These are phyloP conservation scores for Plasmopara halstedii DNA, from an alignment of 352 stramenopile genomes.

Conservation along the genomic window DNA sequence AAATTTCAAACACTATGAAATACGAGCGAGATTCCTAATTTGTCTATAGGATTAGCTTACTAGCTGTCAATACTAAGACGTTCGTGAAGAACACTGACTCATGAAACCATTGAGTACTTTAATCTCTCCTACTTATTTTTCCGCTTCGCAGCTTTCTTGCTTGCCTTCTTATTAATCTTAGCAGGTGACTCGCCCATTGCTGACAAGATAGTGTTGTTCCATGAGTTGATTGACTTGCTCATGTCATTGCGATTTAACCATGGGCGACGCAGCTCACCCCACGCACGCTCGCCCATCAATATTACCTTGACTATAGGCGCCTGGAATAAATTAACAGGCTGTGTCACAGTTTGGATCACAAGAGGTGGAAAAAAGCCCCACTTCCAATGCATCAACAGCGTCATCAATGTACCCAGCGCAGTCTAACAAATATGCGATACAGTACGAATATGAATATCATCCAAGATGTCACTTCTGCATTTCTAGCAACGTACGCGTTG, in stretches of 20 bases:
- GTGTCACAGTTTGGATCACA: conserved; percentile 71
- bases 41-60: no score
- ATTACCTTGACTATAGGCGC: conserved; percentile 57
- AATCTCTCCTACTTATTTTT: conserved; percentile 72
- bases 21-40: no score
- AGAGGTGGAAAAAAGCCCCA: conserved; percentile 79
- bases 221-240: conserved; percentile 57
- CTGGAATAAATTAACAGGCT: conserved; percentile 70
- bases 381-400: conserved; percentile 67
- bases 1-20: no score
- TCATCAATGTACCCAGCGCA: conserved; percentile 51
- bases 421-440: conserved; percentile 29
- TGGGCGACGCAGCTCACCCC: conserved; percentile 68
- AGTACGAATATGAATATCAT: neutral
- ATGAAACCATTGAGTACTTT: no score
- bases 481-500: conserved; percentile 40
- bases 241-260: conserved; percentile 62
- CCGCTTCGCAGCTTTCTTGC: conserved; percentile 62
- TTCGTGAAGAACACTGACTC: no score
- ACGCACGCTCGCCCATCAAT: conserved; percentile 53
- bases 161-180: conserved; percentile 58
- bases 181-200: conserved; percentile 46
- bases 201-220: conserved; percentile 74
- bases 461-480: neutral
- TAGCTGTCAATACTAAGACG: no score